Evolutionary conservation across 2,329 filamentous ascomycete species (phyloP), one percentile per base, ranked within the genome.

Genomic region (Aspergillus persii): DNA sequence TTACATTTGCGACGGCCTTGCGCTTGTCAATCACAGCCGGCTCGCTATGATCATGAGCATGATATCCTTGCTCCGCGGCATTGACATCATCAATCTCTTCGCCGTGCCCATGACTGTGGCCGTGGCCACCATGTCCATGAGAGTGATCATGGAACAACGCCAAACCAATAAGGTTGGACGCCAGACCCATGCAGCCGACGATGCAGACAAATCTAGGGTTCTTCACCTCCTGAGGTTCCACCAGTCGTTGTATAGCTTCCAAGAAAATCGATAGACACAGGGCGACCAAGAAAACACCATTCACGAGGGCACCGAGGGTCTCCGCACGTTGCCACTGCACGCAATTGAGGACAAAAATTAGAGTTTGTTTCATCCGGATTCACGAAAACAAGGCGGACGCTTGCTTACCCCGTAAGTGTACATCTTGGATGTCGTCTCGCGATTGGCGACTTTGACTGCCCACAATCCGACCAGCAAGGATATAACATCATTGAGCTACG

Each of bases 191-290:
- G 62, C 84, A 92, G 46, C 95, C 95, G 54, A 99, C 95, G 63
- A 95, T 88, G 60, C 96, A 86, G 65, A 99, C 92, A 41, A 99
- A 83, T 68, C 89, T 84, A 1, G 95, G 93, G 69, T 96, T 91
- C 53, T 82, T 82, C 70, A 99, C 93, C 72, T 90, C 87, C 69
- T 94, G 93, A 7, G 93, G 92, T 69, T 98, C 92, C 71, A 98
- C 84, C 67, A 99, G 90, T 71, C 95, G 89, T 69, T 93, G 92
- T 61, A 97, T 85, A 15, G 95, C 95, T 77, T 99, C 95, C 69
- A 99, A 87, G 71, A 98, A 90, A 76, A 99, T 99, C 53, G 94
- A 96, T 58, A 99, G 83, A 79, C 95, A 99, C 8, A 99, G 85
- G 7, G 95, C 95, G 71, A 99, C 95, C 49, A 99, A 83, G 80